A percentile compares a stretch with the other conserved stretches of the same genome.
Conservation (phyloP, 2,329 filamentous ascomycete species). For the Nothophoma quercina region DNA sequence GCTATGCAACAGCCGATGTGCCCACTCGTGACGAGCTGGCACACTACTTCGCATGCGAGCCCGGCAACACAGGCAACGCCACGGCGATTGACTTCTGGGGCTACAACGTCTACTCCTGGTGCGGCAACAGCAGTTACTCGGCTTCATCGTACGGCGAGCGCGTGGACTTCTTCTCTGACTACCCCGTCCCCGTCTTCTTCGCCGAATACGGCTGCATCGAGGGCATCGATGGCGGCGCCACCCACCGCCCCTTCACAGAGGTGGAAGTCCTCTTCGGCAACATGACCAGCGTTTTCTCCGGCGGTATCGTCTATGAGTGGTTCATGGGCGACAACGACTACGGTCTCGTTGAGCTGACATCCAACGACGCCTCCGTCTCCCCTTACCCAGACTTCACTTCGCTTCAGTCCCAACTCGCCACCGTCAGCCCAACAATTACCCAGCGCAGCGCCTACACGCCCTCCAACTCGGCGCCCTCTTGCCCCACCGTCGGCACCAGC, state of each 20-base stretch:
- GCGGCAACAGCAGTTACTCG: slow-evolving; percentile 79
- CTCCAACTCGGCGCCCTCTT: slow-evolving; percentile 72
- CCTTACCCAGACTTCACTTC: slow-evolving; percentile 75
- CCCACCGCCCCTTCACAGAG: slow-evolving; percentile 81
- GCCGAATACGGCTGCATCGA: slow-evolving; percentile 96
- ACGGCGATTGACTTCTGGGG: slow-evolving; percentile 93
- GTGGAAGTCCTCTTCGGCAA: slow-evolving; percentile 81
- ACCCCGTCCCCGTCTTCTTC: slow-evolving; percentile 95
- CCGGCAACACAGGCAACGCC: slow-evolving; percentile 48
- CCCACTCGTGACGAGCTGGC: slow-evolving; percentile 82
- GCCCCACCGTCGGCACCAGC: slow-evolving; percentile 68
- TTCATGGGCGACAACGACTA: slow-evolving; percentile 91
- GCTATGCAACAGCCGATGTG: slow-evolving; percentile 96
- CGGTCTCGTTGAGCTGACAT: slow-evolving; percentile 73
- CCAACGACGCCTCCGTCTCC: slow-evolving; percentile 66
- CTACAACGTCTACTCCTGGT: slow-evolving; percentile 99
- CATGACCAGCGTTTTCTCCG: slow-evolving; percentile 89
- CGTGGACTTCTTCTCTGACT: slow-evolving; percentile 84
- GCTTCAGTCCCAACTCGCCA: slow-evolving; percentile 73
- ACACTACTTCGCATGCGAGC: slow-evolving; percentile 93
- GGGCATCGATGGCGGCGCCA: slow-evolving; percentile 44
- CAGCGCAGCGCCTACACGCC: slow-evolving; percentile 72
- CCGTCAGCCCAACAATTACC: slow-evolving; percentile 70
- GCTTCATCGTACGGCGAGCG: slow-evolving; percentile 81
- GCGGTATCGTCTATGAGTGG: slow-evolving; percentile 99